Evolutionary conservation across 2,329 filamentous ascomycete species (phyloP).

Genomic region (Emergomyces orientalis): DNA sequence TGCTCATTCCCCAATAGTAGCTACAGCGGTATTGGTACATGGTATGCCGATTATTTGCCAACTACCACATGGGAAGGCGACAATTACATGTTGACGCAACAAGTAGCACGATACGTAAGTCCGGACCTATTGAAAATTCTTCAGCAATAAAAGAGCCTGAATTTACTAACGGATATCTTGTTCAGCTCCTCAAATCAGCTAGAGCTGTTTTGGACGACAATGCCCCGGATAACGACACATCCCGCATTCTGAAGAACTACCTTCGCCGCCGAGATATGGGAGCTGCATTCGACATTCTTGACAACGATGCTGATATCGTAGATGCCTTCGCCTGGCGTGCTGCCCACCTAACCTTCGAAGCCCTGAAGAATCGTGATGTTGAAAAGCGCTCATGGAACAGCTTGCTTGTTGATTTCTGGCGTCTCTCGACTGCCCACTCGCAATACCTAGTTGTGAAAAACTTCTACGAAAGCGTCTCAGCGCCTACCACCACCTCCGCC

Average conservation of each 20-base stretch:
- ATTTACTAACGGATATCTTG: background rate
- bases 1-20: constrained; percentile 41
- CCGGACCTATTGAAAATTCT: background rate
- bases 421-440: constrained; percentile 62
- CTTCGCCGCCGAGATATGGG: constrained; percentile 58
- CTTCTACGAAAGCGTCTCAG: constrained; percentile 62
- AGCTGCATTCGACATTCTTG: constrained; percentile 64
- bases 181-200: constrained; percentile 60
- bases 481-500: constrained; percentile 42
- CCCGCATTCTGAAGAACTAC: constrained; percentile 56
- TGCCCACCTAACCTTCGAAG: constrained; percentile 65
- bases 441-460: constrained; percentile 72
- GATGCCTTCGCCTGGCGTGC: constrained; percentile 67
- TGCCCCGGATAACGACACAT: constrained; percentile 58
- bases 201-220: constrained; percentile 59
- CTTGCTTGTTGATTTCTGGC: constrained; percentile 68
- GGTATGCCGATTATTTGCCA: constrained; percentile 67
- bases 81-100: constrained; percentile 75
- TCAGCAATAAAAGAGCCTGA: background rate
- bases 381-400: constrained; percentile 72
- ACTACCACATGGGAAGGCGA: constrained; percentile 66
- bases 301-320: constrained; percentile 59
- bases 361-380: constrained; percentile 61
- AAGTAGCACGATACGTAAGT: constrained; percentile 61
- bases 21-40: constrained; percentile 66